Percentiles rank a stretch among this genome's conserved stretches.
These are phyloP conservation scores for Drosera spatulata DNA, from an alignment of 179 eudicot genomes.

Conservation along the genomic window DNA sequence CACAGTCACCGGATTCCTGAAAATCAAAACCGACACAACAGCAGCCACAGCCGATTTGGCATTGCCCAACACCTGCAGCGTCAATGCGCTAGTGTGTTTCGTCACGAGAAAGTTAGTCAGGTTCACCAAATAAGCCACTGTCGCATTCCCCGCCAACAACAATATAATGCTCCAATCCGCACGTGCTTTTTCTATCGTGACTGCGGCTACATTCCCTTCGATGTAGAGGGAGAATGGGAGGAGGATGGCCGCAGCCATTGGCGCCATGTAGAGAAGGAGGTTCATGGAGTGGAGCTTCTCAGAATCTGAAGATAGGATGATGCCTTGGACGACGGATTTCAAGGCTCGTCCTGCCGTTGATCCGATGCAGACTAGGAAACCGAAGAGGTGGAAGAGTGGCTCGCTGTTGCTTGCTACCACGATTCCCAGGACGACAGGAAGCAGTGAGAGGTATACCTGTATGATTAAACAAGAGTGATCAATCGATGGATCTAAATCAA, in stretches of 20 bases:
- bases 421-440: slow-evolving; percentile 73
- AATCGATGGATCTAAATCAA: too few relatives aligned
- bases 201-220: slow-evolving; percentile 57
- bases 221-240: slow-evolving; percentile 55
- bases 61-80: slow-evolving; percentile 78
- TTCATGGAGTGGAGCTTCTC: slow-evolving; percentile 83
- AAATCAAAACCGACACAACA: slow-evolving; percentile 68
- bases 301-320: slow-evolving; percentile 45
- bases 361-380: slow-evolving; percentile 57
- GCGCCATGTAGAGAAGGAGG: slow-evolving; percentile 73
- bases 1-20: slow-evolving; percentile 82
- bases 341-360: slow-evolving; percentile 74
- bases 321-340: slow-evolving; percentile 67
- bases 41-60: slow-evolving; percentile 93
- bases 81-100: slow-evolving; percentile 75
- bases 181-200: slow-evolving; percentile 45
- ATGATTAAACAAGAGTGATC: too few relatives aligned
- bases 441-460: slow-evolving; percentile 39
- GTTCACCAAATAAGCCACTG: slow-evolving; percentile 74
- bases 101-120: slow-evolving; percentile 73
- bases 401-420: slow-evolving; percentile 73
- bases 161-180: slow-evolving; percentile 53
- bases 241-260: slow-evolving; percentile 66
- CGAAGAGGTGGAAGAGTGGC: slow-evolving; percentile 60
- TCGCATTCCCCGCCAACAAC: slow-evolving; percentile 52